Percentiles rank a stretch among this genome's conserved stretches.
phyloP scores from a whole-genome alignment of 106 monocot genomes.

The Cymbidium sinense region DNA sequence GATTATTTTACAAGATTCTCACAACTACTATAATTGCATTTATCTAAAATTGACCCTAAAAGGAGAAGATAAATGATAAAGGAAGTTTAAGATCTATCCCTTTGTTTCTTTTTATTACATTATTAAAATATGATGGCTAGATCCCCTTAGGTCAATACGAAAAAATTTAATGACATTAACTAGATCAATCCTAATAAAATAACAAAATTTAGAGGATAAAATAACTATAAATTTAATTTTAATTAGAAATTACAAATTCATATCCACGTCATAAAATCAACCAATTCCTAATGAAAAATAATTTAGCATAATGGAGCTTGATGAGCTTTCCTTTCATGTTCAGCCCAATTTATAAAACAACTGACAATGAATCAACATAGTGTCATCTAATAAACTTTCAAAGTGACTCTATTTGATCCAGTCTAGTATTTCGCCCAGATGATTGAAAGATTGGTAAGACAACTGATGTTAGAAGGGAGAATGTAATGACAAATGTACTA shows the following conservation, averaged over 20 bases:
- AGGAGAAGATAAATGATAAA: no score
- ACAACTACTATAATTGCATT: no score
- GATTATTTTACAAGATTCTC: no score
- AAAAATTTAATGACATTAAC: no score
- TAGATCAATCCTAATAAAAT: neutral
- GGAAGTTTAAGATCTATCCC: no score
- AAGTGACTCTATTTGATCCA: neutral
- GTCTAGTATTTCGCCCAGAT: neutral
- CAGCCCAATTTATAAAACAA: neutral
- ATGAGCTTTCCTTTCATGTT: neutral
- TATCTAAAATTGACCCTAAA: no score
- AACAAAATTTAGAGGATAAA: neutral
- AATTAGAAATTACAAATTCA: neutral
- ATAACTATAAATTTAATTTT: neutral
- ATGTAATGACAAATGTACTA: neutral
- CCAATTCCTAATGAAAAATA: neutral
- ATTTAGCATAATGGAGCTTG: neutral
- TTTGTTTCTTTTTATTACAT: no score
- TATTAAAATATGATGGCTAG: no score
- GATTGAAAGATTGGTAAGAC: neutral
- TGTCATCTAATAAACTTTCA: neutral
- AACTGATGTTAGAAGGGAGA: neutral
- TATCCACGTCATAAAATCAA: neutral
- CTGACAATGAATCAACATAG: neutral
- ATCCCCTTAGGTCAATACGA: no score